Base-by-base conservation (phyloP, 2,329 filamentous ascomycete genomes). In the Aureobasidium sp. region DNA sequence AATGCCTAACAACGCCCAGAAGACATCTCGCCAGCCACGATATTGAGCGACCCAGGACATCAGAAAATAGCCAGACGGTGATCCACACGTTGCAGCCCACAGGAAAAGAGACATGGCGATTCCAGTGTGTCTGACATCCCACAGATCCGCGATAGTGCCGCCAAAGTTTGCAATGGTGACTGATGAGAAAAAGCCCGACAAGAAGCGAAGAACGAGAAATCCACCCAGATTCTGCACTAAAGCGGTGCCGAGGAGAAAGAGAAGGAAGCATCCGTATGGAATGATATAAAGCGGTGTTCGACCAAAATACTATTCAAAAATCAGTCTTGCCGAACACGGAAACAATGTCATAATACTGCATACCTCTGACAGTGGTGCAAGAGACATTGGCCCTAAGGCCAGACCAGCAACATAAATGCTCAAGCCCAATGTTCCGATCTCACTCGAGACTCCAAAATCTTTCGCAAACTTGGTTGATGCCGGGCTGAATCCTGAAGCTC, bases 401-500 rank as follows among this genome's bases (percentile, higher is more conserved):
- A 81, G 67, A 0, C 76, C 78, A 1, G 74, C 76, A 22, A 78
- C 68, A 45, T 76, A 74, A 17, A 71, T 66, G 2, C 75, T 73
- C 2, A 53, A 45, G 20, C 58, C 58, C 8, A 61, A 8, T 2
- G 58, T 61, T 17, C 44, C 58, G 1, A 61, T 37, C 8, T 61
- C 47, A 9, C 12, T 36, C 17, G 60, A 62, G 12, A 79, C 68
- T 14, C 70, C 69, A 62, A 80, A 76, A 17, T 78, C 74, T 9
- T 73, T 68, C 1, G 70, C 72, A 59, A 80, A 78, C 45, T 77
- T 75, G n/a, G 64, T 66, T 15, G 72, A 68, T 0, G 73, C 76
- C 0, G 79, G 78, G 2, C 77, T 79, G 66, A 78, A 81, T 9
- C 78, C 78, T 6, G 76, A 79, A 1, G 78, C 78, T 9, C 76